Evolutionary conservation across 2,329 filamentous ascomycete genomes (phyloP).

Genomic region (Calcarisporium arbuscula): DNA sequence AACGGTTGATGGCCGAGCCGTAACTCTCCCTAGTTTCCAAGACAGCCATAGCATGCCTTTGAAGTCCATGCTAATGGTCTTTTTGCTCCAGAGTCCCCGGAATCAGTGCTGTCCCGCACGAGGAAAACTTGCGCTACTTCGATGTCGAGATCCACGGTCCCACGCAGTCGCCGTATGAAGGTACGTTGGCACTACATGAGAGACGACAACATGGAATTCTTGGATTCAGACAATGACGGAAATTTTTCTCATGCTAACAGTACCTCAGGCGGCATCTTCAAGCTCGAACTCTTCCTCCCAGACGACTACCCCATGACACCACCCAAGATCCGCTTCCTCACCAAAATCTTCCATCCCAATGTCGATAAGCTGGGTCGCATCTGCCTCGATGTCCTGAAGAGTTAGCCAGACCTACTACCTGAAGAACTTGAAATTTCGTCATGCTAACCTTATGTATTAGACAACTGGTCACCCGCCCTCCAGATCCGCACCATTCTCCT

Average conservation of each 20-base stretch:
- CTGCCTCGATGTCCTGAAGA: constrained; percentile 95
- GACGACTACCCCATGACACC: constrained; percentile 99
- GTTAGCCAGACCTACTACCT: constrained; percentile 42
- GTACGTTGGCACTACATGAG: no score
- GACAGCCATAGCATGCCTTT: constrained; percentile 6
- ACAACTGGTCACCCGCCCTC: constrained; percentile 97
- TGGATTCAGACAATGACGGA: constrained; percentile 2
- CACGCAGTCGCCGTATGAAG: constrained; percentile 88
- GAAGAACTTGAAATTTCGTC: background rate
- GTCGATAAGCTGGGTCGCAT: constrained; percentile 97
- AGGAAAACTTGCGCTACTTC: constrained; percentile 96
- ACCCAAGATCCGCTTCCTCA: constrained; percentile 96
- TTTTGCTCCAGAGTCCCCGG: constrained; percentile 68
- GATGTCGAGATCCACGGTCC: constrained; percentile 96
- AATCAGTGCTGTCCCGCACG: constrained; percentile 91
- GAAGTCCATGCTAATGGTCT: constrained; percentile 12
- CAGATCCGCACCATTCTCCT: constrained; percentile 98
- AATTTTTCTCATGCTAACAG: background rate
- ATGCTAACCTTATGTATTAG: constrained; percentile 38
- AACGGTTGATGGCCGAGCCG: constrained; percentile 94
- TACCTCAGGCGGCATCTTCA: constrained; percentile 86
- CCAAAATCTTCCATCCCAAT: constrained; percentile 98
- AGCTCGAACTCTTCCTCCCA: constrained; percentile 93
- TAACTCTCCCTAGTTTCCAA: constrained; percentile 45
- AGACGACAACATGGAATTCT: background rate